Base-by-base conservation (phyloP, 805 yeast species). In the Lachancea kluyveri region DNA sequence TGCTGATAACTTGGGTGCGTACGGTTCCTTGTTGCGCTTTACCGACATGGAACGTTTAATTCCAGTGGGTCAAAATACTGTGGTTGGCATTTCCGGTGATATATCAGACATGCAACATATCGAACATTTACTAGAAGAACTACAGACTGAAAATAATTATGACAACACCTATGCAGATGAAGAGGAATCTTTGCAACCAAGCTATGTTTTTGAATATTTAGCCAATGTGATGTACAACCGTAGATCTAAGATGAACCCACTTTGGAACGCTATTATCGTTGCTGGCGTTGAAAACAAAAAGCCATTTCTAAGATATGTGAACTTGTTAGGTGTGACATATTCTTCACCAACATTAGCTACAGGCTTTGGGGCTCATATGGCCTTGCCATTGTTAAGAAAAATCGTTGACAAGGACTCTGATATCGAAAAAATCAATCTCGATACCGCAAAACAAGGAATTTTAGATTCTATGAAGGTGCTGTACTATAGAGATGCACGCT, bases 361-460 rank as follows among this genome's bases (percentile, higher is more conserved):
- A 3, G 99, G 99, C 1, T 90, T 87, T 57, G 99, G 98, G 37
- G 81, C 94, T 8, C 88, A 92, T 59, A 69, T 92, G 59, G 99
- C 98, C 3, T 63, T 87, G 26, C 99, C 99, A 16, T 63, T 92
- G 48, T 69, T 92, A 55, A 79, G 99, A 65, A 77, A 82, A 55
- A 71, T 79, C 37, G 84, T 82, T 21, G 94, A 86, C 37, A 63
- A 67, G 24, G 96, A 87, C 47, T 76, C 70, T 17, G 95, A 87
- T 50, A 83, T 72, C 37, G 70, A 62, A 23, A 77, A 77, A 24
- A 72, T 86, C 17, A 64, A 73, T 21, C 81, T 84, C 54, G 79
- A 70, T 37, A 76, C 81, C 28, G 98, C 96, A 2, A 70, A 80
- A 39, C 68, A 71, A 28, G 76, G 81, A n/a, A 68, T 92, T 24